phyloP scores from a whole-genome alignment of 257 asterid species.

The Gardenia jasminoides region DNA sequence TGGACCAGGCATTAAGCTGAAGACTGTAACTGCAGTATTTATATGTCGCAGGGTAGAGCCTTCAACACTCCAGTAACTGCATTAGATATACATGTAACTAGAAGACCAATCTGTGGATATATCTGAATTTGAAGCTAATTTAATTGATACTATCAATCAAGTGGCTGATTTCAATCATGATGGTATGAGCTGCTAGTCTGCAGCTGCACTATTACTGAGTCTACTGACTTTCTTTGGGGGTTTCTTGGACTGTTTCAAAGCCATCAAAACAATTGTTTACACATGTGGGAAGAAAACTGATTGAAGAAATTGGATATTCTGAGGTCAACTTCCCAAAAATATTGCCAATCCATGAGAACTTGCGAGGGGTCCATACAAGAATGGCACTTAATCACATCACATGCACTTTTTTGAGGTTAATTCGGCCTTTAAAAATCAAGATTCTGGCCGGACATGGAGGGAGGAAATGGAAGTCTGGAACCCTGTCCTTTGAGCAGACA shows the following conservation, averaged over 20 bases:
- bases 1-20: background rate
- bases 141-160: background rate
- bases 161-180: too few species aligned
- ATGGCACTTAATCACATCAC: slow-evolving; percentile 23
- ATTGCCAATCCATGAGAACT: slow-evolving; percentile 5
- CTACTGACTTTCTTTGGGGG: background rate
- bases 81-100: too few species aligned
- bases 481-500: slow-evolving; percentile 20
- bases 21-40: too few species aligned
- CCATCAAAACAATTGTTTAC: background rate
- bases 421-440: slow-evolving; percentile 6
- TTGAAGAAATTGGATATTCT: background rate
- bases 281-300: background rate
- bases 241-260: background rate
- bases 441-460: slow-evolving; percentile 9
- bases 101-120: too few species aligned
- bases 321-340: slow-evolving; percentile 9
- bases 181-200: background rate
- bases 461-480: slow-evolving; percentile 13
- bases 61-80: too few species aligned
- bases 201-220: background rate
- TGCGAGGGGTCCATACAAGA: background rate
- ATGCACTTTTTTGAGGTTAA: slow-evolving; percentile 13
- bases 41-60: too few species aligned
- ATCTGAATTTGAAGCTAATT: background rate